Conservation (phyloP, 2,329 filamentous ascomycete genomes). For the Xylariales sp. region DNA sequence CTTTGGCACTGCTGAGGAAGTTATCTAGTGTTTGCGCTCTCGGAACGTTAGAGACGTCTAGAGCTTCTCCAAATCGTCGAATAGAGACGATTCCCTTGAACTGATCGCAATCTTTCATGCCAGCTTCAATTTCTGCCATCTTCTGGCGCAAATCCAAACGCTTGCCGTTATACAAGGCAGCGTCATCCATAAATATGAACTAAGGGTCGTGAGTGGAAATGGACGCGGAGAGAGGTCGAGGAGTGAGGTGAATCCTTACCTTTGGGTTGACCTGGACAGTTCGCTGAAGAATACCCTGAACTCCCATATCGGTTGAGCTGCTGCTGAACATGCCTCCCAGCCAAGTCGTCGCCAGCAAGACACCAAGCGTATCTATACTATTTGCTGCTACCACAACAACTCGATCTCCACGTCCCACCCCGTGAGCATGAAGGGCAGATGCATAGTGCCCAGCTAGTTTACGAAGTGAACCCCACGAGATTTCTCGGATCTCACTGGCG, state of each 20-base stretch:
- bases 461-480: constrained; percentile 67
- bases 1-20: constrained; percentile 35
- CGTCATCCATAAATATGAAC: constrained; percentile 82
- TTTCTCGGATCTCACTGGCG: constrained; percentile 45
- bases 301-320: constrained; percentile 79
- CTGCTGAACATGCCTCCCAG: constrained; percentile 73
- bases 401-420: constrained; percentile 67
- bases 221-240: neutral
- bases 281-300: constrained; percentile 71
- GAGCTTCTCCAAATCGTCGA: constrained; percentile 57
- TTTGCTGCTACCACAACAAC: constrained; percentile 74
- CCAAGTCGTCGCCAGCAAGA: constrained; percentile 66
- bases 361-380: constrained; percentile 66
- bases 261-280: constrained; percentile 71
- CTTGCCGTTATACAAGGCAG: constrained; percentile 75
- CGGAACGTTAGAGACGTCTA: constrained; percentile 53
- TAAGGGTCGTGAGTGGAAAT: constrained; percentile 17
- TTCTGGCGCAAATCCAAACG: constrained; percentile 67
- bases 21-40: constrained; percentile 36
- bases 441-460: constrained; percentile 53
- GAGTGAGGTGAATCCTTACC: constrained; percentile 31
- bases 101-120: constrained; percentile 54
- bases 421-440: constrained; percentile 61
- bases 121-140: constrained; percentile 61
- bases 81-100: constrained; percentile 64